These are phyloP conservation scores for Phytophthora cajani DNA, from an alignment of 352 stramenopile genomes.

Conservation along the genomic window DNA sequence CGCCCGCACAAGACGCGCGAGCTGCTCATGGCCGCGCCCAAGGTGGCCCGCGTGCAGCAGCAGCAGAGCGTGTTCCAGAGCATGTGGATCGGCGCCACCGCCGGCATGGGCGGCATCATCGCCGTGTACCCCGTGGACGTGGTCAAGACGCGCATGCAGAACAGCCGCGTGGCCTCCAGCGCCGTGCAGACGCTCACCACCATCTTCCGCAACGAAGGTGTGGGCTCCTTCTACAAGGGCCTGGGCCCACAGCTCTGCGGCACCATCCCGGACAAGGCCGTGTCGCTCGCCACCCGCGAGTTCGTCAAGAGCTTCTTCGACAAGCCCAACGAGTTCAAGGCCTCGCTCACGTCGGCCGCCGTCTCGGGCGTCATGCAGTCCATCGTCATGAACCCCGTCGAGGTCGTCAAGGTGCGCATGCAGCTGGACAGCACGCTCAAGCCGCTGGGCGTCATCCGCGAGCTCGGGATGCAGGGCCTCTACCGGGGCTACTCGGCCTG, in stretches of 20 bases:
- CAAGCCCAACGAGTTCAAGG: conserved; percentile 73
- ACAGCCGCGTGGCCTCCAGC: conserved; percentile 64
- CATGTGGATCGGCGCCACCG: conserved; percentile 82
- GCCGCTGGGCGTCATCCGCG: conserved; percentile 56
- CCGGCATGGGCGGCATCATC: conserved; percentile 84
- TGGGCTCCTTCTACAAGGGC: conserved; percentile 82
- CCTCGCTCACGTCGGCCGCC: conserved; percentile 75
- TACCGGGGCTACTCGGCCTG: conserved; percentile 82
- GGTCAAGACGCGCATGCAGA: conserved; percentile 88
- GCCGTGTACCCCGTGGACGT: conserved; percentile 85
- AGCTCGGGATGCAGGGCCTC: conserved; percentile 66
- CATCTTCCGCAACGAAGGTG: conserved; percentile 69
- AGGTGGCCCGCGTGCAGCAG: conserved; percentile 37
- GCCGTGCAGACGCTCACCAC: conserved; percentile 60
- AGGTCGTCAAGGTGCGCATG: conserved; percentile 87
- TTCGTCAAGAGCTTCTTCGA: conserved; percentile 82
- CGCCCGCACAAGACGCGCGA: conserved; percentile 44
- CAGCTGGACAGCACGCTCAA: conserved; percentile 80
- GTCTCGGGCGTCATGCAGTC: conserved; percentile 75
- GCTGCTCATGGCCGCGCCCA: conserved; percentile 34
- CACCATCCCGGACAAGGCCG: conserved; percentile 82
- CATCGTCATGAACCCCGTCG: conserved; percentile 85
- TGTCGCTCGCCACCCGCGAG: conserved; percentile 80
- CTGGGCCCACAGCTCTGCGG: conserved; percentile 74
- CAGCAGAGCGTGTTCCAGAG: conserved; percentile 76